Evolutionary conservation across 805 yeast genomes (phyloP), one percentile per base, ranked within the genome.

Genomic region (Starmerella gropengiesseri): DNA sequence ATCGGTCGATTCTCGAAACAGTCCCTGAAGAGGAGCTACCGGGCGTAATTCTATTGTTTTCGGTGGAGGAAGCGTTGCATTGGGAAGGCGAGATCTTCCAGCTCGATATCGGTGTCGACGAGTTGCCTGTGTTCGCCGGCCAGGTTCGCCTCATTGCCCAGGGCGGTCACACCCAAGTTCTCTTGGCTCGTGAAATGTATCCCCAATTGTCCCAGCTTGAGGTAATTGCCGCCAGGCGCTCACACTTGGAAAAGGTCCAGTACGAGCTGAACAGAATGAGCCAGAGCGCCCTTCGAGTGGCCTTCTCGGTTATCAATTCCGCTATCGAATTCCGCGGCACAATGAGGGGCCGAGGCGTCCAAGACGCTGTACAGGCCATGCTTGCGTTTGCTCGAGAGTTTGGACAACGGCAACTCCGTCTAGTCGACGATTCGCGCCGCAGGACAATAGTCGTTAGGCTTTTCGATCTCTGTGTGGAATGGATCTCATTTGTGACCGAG

Each of bases 401-500:
- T 49, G 87, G 91, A 2, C 77, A 77, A 53, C 78, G 80, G 50
- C 76, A 84, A 2, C 66, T 82, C 31, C 68, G 75, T 47, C 71
- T 70, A 40, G 68, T 81, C 49, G 87, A 81, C 42, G 70, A 78
- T 3, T 63, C 74, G 2, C 67, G 80, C 43, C 77, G 83, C 49
- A 75, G 87, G 0, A 70, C 74, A 0, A 71, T 86, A 8, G 77
- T 85, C 21, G 65, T 79, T 63, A 75, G 76, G 52, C 70, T 91
- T 58, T 75, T 91, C 23, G 75, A 77, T 44, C 62, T 85, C 48
- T 74, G 93, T 34, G 75, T 86, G 33, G 89, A 81, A 43, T 91
- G 98, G 98, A 80, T 91, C 14, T 75, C 85, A 44, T 89, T 86
- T 56, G 76, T 91, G 21, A 85, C 89, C 47, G 95, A 91, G 60